Conservation (phyloP, 78 protist species). For the Dictyostelium capitatum region DNA sequence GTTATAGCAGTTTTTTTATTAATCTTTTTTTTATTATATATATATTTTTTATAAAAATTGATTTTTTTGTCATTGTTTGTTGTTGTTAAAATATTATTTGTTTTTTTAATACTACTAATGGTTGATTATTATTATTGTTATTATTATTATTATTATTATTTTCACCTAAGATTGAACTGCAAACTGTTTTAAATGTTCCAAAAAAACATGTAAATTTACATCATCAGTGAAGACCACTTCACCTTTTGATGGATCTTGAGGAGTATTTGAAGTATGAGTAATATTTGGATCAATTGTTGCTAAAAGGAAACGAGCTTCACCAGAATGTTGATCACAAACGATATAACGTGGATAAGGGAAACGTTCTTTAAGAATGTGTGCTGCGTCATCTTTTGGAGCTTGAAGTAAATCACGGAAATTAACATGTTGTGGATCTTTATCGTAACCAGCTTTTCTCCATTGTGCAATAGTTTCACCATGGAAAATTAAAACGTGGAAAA, state of each 20-base stretch:
- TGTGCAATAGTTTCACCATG: slow-evolving; percentile 96
- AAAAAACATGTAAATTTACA: slow-evolving; percentile 90
- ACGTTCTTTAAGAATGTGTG: slow-evolving; percentile 70
- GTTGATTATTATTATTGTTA: not conserved
- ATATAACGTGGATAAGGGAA: slow-evolving; percentile 92
- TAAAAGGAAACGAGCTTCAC: slow-evolving; percentile 94
- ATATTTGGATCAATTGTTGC: slow-evolving; percentile 94
- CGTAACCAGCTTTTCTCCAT: slow-evolving; percentile 94
- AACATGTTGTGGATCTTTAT: slow-evolving; percentile 87
- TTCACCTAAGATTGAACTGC: slow-evolving; percentile 85
- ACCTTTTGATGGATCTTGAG: slow-evolving; percentile 53
- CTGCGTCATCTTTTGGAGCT: slow-evolving; percentile 91
- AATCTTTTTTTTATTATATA: not conserved
- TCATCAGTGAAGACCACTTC: slow-evolving; percentile 90
- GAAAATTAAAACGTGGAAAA: slow-evolving; percentile 97
- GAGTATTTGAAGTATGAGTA: slow-evolving; percentile 84
- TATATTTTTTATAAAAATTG: slow-evolving; percentile 26
- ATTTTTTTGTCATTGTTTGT: not conserved
- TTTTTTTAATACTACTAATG: too few relatives aligned
- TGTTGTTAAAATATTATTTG: not conserved
- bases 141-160: slow-evolving; percentile 6
- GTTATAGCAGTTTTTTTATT: not conserved
- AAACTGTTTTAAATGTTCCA: slow-evolving; percentile 86
- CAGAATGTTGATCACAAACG: slow-evolving; percentile 91
- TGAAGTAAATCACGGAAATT: slow-evolving; percentile 86